Evolutionary conservation across 768 basidiomycete species (phyloP), one percentile per base, ranked within the genome.

Genomic region (Leucocoprinus sp.): DNA sequence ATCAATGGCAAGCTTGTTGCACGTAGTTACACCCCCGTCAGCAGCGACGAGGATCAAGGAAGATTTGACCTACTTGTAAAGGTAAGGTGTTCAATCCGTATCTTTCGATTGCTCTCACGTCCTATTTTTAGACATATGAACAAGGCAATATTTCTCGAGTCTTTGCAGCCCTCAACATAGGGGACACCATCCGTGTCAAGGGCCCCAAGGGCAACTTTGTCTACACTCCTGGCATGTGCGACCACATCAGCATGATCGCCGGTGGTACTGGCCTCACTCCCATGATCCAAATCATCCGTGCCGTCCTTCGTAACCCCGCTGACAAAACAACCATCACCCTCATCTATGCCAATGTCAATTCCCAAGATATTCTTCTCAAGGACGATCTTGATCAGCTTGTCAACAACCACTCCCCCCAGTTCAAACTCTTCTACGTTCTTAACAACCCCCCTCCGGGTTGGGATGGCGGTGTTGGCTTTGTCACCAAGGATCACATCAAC

Each of bases 221-320:
- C 52, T 99, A 98, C 68, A 56, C 67, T 35, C 77, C 86, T 2
- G 70, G 72, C 41, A 70, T 93, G 36, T 75, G 84, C n/a, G 69
- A 71, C 53, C 81, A 86, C 56, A 67, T 99, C 47, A 85, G 90
- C 59, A 93, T 99, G 93, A 96, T 99, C 57, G 93, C 93, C 12
- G 96, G 96, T 38, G 96, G 96, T 28, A 98, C 96, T 2, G 96
- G 96, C 45, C 95, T 99, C 63, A 95, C 96, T 0, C 96, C 96
- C 58, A 97, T 98, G 95, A 82, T 96, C 56, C 95, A 99, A 62
- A 89, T 99, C 71, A 85, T 97, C 65, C 84, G 87, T 51, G 88
- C 93, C n/a, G 79, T 83, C 9, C 76, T 97, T 60, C 84, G 86
- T 64, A 91, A 93, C 64, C 81, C 89, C n/a, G 60, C 67, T 35